Percentiles rank a stretch among this genome's conserved stretches.
These are phyloP conservation scores for Cutaneotrichosporon sp. DNA, from an alignment of 1,284 basidiomycete species.

Conservation along the genomic window DNA sequence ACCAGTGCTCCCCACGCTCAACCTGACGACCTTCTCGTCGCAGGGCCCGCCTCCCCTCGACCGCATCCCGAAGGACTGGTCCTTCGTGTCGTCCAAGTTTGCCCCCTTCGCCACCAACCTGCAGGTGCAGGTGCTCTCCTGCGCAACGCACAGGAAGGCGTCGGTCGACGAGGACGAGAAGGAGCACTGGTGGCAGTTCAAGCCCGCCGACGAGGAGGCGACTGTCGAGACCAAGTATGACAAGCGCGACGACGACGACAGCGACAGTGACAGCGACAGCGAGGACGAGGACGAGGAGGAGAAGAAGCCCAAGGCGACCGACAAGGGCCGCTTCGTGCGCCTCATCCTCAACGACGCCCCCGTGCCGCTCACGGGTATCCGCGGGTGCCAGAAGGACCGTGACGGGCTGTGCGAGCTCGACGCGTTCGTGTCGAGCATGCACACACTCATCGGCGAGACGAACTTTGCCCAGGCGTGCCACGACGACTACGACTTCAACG, in stretches of 20 bases:
- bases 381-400: constrained; percentile 23
- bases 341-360: constrained; percentile 61
- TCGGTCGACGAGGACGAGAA: constrained; percentile 5
- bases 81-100: constrained; percentile 51
- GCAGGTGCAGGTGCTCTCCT: constrained; percentile 65
- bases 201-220: constrained; percentile 6
- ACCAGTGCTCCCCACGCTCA: constrained; percentile 62
- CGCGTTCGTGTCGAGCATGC: constrained; percentile 60
- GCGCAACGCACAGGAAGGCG: constrained; percentile 20
- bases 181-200: constrained; percentile 19
- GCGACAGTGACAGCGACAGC: neutral
- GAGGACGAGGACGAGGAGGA: constrained; percentile 6
- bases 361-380: constrained; percentile 63
- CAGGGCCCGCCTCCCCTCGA: constrained; percentile 69
- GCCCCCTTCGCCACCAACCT: constrained; percentile 62
- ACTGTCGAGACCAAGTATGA: constrained; percentile 7
- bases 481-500: constrained; percentile 8
- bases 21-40: constrained; percentile 67
- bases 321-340: constrained; percentile 55
- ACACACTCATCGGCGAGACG: constrained; percentile 53
- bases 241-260: constrained; percentile 9
- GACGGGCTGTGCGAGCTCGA: constrained; percentile 63
- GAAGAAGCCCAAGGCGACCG: constrained; percentile 32
- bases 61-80: constrained; percentile 64
- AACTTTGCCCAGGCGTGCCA: constrained; percentile 5